Percentiles rank a stretch among this genome's conserved stretches.
Conservation (phyloP, 306 rosid species). For the Delonix regia region DNA sequence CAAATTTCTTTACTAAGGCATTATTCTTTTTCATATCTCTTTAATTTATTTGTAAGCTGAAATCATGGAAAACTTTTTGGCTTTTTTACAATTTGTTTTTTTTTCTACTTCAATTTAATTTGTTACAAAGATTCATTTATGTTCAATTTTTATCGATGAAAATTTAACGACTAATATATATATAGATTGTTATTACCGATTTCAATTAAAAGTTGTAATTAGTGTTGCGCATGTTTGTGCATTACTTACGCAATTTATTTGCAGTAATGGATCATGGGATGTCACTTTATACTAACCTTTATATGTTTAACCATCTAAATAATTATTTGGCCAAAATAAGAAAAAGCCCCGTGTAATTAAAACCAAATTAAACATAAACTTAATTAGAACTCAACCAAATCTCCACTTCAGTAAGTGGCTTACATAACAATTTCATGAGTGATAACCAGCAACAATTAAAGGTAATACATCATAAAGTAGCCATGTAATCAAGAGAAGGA, state of each 20-base stretch:
- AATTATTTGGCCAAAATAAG: no score
- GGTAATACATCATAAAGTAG: slow-evolving; percentile 39
- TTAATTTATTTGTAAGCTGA: no score
- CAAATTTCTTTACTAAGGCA: no score
- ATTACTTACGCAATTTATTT: neutral
- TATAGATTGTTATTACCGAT: no score
- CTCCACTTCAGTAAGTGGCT: neutral
- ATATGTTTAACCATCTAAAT: neutral
- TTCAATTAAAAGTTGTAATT: no score
- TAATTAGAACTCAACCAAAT: neutral
- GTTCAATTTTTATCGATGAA: no score
- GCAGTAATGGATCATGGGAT: neutral
- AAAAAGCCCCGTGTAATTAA: neutral
- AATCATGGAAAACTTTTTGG: no score
- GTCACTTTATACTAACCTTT: neutral
- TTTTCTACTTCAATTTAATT: no score
- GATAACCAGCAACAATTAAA: slow-evolving; percentile 36
- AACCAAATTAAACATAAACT: neutral
- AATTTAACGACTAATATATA: no score
- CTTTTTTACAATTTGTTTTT: no score
- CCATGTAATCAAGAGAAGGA: slow-evolving; percentile 33
- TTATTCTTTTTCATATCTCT: no score
- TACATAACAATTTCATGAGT: neutral
- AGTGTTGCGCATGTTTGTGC: neutral
- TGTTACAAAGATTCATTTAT: no score